Evolutionary conservation across 140 eudicot genomes (phyloP), one percentile per base, ranked within the genome.

Genomic region (Anethum foeniculum): DNA sequence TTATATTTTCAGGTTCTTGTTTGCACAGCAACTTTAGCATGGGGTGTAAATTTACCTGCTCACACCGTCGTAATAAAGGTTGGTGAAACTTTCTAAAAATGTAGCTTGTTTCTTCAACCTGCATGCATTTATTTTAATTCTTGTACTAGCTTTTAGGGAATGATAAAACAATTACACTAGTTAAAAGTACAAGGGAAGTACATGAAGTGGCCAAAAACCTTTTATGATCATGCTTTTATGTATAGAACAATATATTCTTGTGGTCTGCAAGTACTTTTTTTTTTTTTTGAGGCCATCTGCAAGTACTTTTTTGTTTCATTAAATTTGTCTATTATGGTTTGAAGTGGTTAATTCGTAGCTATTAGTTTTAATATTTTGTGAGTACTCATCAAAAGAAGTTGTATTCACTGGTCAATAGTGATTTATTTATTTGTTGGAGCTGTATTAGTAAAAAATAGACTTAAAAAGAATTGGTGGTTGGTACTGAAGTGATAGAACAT

Each of bases 41-140:
- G 99, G 99, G 99, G 99, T 81, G 99, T 96, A 28, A 96, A 93
- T 86, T 88, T 96, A 83, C 99, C 99, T 73, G 98, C 99, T 82
- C 99, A 96, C 83, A 93, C 99, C 46, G 98, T 96, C 77, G 99
- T 96, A 79, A 96, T 96, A 47, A 96, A 93, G 99, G 99, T 95
- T 76, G 82, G 88, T 83, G 19, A 41, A 77, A 71, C 47, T 14
- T 77, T 21, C 52, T 1, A 52, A 6, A 76, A 32, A 32, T 44
- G 10, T 69, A n/a, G 6, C 38, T 79, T 83, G 56, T 39, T 43
- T 36, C 8, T 18, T 79, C 80, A 67, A 69, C 28, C 46, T 67
- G 72, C 73, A 14, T 48, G 43, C 38, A 60, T 60, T 0, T 39
- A 19, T 14, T 23, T 3, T 1, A 43, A 16, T 38, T 72, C 3